These are phyloP conservation scores for Populus deltoides DNA, from an alignment of 345 rosid genomes.

Conservation along the genomic window DNA sequence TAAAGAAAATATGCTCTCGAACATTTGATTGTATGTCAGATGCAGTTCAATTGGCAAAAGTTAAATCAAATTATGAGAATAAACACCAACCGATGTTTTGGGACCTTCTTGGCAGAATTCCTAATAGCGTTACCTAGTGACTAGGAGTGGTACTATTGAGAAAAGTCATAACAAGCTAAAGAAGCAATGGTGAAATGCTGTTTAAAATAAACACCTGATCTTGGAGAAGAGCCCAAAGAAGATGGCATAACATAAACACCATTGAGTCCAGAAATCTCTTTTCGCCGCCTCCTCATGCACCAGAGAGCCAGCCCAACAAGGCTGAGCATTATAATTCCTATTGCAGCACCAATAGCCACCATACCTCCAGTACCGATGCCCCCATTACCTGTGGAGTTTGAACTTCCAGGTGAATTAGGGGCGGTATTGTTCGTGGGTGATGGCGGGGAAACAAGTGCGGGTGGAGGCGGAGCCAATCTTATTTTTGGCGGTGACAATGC, in stretches of 20 bases:
- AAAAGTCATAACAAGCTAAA: neutral
- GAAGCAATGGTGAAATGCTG: neutral
- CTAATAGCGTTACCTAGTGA: neutral
- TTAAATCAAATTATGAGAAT: neutral
- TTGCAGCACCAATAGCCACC: conserved; percentile 51
- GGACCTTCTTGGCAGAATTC: neutral
- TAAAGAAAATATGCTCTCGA: neutral
- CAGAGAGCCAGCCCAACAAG: conserved; percentile 53
- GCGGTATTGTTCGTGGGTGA: conserved; percentile 23
- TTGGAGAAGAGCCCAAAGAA: conserved; percentile 50
- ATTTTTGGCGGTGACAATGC: conserved; percentile 36
- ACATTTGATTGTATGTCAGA: neutral
- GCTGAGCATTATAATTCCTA: conserved; percentile 53
- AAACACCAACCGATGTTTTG: neutral
- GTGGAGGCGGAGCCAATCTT: conserved; percentile 42
- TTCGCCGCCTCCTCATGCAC: conserved; percentile 61
- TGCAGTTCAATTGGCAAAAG: neutral
- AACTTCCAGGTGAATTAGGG: conserved; percentile 35
- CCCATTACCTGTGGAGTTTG: conserved; percentile 21
- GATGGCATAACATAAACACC: conserved; percentile 72
- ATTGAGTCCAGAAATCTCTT: conserved; percentile 35
- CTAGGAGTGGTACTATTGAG: neutral
- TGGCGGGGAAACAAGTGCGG: conserved; percentile 20
- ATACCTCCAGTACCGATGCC: conserved; percentile 41
- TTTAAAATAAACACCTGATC: conserved; percentile 51